Conservation (phyloP, 129 eudicot genomes). For the Pittosporum tobira region DNA sequence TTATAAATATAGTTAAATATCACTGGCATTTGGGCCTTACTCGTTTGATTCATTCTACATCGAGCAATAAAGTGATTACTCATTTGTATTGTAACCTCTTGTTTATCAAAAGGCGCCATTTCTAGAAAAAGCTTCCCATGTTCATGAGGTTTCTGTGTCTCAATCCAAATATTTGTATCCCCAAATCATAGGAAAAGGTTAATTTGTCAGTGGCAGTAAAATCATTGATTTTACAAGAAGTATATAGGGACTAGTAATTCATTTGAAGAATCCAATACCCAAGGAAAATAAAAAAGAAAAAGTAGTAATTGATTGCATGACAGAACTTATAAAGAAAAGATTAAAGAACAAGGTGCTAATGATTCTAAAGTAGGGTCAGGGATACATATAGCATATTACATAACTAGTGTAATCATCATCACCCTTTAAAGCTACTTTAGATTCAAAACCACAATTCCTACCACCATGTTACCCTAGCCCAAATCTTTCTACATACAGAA, state of each 20-base stretch:
- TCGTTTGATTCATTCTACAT: too few relatives aligned
- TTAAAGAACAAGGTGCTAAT: conserved; percentile 30
- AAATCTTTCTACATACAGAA: too few relatives aligned
- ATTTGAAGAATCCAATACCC: neutral
- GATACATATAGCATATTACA: conserved; percentile 31
- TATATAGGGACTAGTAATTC: neutral
- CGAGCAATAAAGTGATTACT: too few relatives aligned
- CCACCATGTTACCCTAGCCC: neutral
- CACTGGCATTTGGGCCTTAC: too few relatives aligned
- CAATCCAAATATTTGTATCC: too few relatives aligned
- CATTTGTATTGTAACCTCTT: too few relatives aligned
- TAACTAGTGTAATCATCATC: conserved; percentile 32
- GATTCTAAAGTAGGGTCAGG: conserved; percentile 50
- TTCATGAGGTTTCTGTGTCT: too few relatives aligned
- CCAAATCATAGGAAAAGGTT: too few relatives aligned
- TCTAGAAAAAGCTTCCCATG: too few relatives aligned
- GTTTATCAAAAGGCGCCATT: too few relatives aligned
- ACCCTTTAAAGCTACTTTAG: conserved; percentile 47
- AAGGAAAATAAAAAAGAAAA: conserved; percentile 5
- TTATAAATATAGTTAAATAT: too few relatives aligned
- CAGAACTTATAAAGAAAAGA: neutral
- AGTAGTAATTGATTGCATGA: conserved; percentile 1
- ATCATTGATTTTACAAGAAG: neutral
- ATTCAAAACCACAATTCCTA: conserved; percentile 34
- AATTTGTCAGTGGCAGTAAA: neutral